These are phyloP conservation scores for Fraxinus nigra DNA, from an alignment of 305 asterid species.

Conservation along the genomic window DNA sequence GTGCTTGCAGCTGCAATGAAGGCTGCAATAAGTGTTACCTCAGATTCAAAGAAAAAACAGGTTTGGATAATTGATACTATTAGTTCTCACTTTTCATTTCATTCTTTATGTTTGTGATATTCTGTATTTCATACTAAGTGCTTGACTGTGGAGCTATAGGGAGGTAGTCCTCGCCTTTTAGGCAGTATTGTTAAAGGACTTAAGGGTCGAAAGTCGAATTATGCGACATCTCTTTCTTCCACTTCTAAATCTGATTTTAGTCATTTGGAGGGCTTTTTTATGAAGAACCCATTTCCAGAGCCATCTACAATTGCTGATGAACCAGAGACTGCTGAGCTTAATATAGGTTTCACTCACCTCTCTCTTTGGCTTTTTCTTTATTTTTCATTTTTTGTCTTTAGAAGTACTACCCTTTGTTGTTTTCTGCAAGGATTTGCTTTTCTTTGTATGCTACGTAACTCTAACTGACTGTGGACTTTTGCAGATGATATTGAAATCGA, in stretches of 20 bases:
- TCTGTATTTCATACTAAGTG: constrained; percentile 16
- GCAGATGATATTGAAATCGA: constrained; percentile 90
- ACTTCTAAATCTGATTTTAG: constrained; percentile 40
- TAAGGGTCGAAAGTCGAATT: constrained; percentile 48
- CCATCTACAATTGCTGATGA: constrained; percentile 34
- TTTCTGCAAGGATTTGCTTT: constrained; percentile 15
- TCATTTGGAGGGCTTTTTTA: constrained; percentile 61
- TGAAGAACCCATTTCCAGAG: constrained; percentile 46
- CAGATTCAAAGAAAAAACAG: constrained; percentile 65
- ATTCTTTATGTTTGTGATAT: constrained; percentile 9
- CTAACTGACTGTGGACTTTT: constrained; percentile 23
- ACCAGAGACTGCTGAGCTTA: constrained; percentile 56
- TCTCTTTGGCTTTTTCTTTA: background rate
- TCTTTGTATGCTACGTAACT: constrained; percentile 24
- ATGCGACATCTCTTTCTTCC: constrained; percentile 28
- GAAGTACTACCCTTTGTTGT: background rate
- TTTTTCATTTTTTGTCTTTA: background rate
- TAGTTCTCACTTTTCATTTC: constrained; percentile 23
- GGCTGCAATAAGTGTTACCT: constrained; percentile 58
- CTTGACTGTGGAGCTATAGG: constrained; percentile 48
- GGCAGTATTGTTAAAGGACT: constrained; percentile 72
- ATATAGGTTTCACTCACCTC: constrained; percentile 52
- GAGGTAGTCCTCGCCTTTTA: constrained; percentile 53
- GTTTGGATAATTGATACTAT: constrained; percentile 29
- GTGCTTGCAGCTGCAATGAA: constrained; percentile 85